Evolutionary conservation across 2,329 filamentous ascomycete genomes (phyloP).

Genomic region (Phialemoniopsis sp.): DNA sequence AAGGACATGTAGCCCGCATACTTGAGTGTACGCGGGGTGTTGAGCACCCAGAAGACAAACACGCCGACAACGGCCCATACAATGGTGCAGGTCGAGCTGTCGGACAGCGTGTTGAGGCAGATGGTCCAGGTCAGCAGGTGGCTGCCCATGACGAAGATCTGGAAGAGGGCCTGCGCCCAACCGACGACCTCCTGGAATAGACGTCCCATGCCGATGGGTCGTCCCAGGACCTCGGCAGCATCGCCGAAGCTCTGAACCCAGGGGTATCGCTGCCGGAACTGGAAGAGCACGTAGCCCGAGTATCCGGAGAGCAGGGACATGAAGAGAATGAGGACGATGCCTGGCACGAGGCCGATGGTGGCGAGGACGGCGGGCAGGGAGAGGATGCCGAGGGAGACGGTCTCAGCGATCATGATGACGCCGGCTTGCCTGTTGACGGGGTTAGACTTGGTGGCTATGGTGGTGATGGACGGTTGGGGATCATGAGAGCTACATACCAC

Average conservation of each 20-base stretch:
- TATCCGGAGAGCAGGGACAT: conserved; percentile 65
- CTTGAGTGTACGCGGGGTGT: conserved; percentile 58
- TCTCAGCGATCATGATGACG: conserved; percentile 37
- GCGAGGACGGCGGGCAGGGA: conserved; percentile 75
- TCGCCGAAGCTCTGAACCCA: conserved; percentile 65
- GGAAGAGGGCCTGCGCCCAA: conserved; percentile 53
- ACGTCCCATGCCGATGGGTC: conserved; percentile 39
- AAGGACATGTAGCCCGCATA: conserved; percentile 60
- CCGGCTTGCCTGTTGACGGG: conserved; percentile 32
- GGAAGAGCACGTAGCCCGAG: conserved; percentile 49
- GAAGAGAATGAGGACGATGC: conserved; percentile 67
- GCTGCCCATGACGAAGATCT: conserved; percentile 65
- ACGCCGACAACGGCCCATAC: conserved; percentile 59
- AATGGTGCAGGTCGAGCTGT: conserved; percentile 58
- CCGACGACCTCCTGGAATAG: conserved; percentile 57
- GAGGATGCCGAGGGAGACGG: conserved; percentile 50
- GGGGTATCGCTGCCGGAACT: conserved; percentile 68
- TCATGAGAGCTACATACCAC: not conserved
- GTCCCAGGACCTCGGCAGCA: conserved; percentile 53
- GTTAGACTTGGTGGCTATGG: not conserved
- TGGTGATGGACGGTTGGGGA: too few species aligned
- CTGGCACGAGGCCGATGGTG: conserved; percentile 65
- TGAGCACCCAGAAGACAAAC: conserved; percentile 52
- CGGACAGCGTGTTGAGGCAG: conserved; percentile 60
- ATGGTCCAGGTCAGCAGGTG: conserved; percentile 67